Base-by-base conservation (phyloP, 2,329 filamentous ascomycete genomes). In the Trichophyton verrucosum region DNA sequence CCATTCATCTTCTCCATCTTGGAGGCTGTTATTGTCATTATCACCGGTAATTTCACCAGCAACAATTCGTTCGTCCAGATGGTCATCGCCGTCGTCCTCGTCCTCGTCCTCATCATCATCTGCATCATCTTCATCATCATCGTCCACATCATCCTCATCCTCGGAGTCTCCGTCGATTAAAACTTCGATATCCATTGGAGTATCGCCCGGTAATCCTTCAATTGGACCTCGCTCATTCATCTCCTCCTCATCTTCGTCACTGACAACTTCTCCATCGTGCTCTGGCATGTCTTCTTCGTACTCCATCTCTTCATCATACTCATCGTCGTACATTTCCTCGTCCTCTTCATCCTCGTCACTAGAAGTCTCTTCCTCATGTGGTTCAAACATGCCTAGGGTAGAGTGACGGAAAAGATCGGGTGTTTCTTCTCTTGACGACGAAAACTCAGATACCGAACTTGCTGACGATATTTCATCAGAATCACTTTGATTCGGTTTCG, bases 341-440 rank as follows among this genome's bases (percentile, higher is more conserved):
- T 91, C 88, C 55, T 91, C 90, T 62, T 81, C 82, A 13, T 79
- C 79, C 11, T 77, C 78, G 64, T 85, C 86, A 36, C 89, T 88
- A 38, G 88, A 90, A 57, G 89, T 91, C 63, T 89, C 86, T 63
- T 91, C 87, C 61, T 87, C 84, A 57, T 86, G 84, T 65, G 88
- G 86, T 72, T 97, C 94, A 59, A 96, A 86, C 85, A 97, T 95
- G 57, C 94, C 92, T 22, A 99, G 79, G 1, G 95, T 90, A 1
- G 94, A 97, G 73, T 97, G 96, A 59, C 95, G 88, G 77, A 96
- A 97, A 20, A 99, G 81, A 75, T 99, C 94, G 33, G 95, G 94
- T 3, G 95, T 99, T 72, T 97, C 94, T 73, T 96, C 91, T 51
- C 91, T 86, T 61, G 89, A 86, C 63, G 91, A 88, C 46, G 91